Conservation (phyloP, 345 rosid species). For the Abelmoschus esculentus region DNA sequence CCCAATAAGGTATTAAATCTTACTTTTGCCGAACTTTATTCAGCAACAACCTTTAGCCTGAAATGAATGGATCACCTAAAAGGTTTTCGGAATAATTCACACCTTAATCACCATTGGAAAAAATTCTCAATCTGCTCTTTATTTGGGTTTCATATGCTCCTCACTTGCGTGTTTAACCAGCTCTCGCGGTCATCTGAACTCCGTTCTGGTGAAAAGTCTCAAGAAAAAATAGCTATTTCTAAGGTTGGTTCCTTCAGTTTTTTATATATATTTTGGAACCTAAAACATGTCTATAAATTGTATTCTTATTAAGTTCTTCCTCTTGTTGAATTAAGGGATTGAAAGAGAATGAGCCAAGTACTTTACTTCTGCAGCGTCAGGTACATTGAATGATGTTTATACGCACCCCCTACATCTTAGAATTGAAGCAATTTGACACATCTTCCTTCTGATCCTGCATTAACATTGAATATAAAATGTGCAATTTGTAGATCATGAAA, state of each 20-base stretch:
- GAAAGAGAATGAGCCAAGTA: slow-evolving; percentile 33
- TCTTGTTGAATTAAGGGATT: slow-evolving; percentile 22
- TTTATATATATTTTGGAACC: background rate
- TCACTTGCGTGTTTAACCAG: slow-evolving; percentile 23
- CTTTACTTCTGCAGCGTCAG: slow-evolving; percentile 20
- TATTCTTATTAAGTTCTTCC: slow-evolving; percentile 5
- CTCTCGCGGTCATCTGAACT: slow-evolving; percentile 33
- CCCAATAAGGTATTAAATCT: slow-evolving; percentile 23
- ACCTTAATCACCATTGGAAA: background rate
- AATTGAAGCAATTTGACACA: background rate
- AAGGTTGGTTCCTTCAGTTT: slow-evolving; percentile 26
- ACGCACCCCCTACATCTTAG: background rate
- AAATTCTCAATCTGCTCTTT: background rate
- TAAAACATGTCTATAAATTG: background rate
- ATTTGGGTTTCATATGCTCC: background rate
- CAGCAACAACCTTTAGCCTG: background rate
- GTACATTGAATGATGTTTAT: slow-evolving; percentile 13
- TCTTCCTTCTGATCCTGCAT: background rate
- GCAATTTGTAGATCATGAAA: slow-evolving; percentile 16
- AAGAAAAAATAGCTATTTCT: slow-evolving; percentile 15
- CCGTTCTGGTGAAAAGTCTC: slow-evolving; percentile 17
- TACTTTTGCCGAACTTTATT: background rate
- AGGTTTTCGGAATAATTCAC: background rate
- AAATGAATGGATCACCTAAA: slow-evolving; percentile 6
- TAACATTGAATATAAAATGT: background rate